Base-by-base conservation (phyloP, 371 early-diverging fungal genomes). In the Choanephora cucurbitarum region DNA sequence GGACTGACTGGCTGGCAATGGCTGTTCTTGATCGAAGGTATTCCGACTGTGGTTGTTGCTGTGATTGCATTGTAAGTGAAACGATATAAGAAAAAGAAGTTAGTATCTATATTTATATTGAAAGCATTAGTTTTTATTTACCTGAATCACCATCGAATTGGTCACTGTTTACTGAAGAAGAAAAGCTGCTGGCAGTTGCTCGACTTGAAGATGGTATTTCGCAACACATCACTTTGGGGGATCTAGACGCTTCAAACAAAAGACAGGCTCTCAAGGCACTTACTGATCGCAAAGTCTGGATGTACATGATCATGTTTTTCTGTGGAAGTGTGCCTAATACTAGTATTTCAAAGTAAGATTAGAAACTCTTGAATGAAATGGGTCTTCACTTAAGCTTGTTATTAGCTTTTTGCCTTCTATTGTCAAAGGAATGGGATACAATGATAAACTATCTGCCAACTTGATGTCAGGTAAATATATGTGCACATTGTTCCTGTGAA, bases 271-370 rank as follows among this genome's bases (percentile, higher is more conserved):
- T 65, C 24, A 60, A 67, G 24, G 77, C 77, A 7, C 28, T 77
- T 1, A 64, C 66, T 0, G 77, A 77, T 21, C 72, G 74, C 72
- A 77, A 77, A 54, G 72, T 77, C 5, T 77, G 77, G 77, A 44
- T 74, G 21, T 77, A 74, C 61, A 77, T 77, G 77, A 11, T 74
- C 47, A 77, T 77, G 72, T 77, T 77, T 45, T 77, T 77, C 39
- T 69, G 74, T 54, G 77, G 77, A 18, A 74, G 74, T 49, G 77
- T 77, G 8, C 74, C 77, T 13, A 77, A 77, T 21, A 77, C 77
- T 1, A 74, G 74, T 22, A 60, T 77, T 33, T 77, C 77, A 44
- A 77, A 77, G 77, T 70, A 68, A 67, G 59, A 14, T 13, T 21
- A 11, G 34, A n/a, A n/a, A n/a, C n/a, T n/a, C 34, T 32, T 47